phyloP scores from a whole-genome alignment of 495 filamentous ascomycete genomes.

The Annulohypoxylon bovei region DNA sequence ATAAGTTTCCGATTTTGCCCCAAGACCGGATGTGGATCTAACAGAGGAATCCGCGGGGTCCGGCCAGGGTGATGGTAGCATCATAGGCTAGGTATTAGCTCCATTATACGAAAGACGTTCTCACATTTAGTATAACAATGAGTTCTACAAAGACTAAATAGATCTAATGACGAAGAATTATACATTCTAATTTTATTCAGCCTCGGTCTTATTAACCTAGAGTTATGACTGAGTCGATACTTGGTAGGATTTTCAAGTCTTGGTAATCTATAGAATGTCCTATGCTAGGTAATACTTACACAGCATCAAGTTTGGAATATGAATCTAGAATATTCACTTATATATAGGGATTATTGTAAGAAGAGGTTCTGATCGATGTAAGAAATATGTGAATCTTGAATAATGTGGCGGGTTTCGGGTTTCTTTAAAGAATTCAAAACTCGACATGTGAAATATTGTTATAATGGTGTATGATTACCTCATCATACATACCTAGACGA shows the following conservation, averaged over 20 bases:
- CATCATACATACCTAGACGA: neutral
- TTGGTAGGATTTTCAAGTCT: no score
- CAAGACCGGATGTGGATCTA: neutral
- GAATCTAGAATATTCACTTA: no score
- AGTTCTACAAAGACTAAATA: neutral
- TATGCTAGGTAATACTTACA: no score
- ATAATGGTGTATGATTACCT: neutral
- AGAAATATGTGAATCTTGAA: neutral
- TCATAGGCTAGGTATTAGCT: conserved; percentile 1
- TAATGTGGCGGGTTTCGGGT: neutral
- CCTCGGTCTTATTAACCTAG: neutral
- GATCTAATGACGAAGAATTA: neutral
- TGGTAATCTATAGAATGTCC: no score
- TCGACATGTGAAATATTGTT: neutral
- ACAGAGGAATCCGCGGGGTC: conserved; percentile 30
- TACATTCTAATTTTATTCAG: neutral
- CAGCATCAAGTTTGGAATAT: no score
- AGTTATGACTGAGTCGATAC: neutral
- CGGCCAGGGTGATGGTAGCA: conserved; percentile 14
- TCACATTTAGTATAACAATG: neutral
- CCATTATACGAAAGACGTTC: neutral
- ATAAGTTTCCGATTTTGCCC: neutral
- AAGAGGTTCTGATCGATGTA: neutral
- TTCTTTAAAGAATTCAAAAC: no score
- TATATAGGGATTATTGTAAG: no score